These are phyloP conservation scores for Claviceps sp. DNA, from an alignment of 2,329 filamentous ascomycete species.

Conservation along the genomic window DNA sequence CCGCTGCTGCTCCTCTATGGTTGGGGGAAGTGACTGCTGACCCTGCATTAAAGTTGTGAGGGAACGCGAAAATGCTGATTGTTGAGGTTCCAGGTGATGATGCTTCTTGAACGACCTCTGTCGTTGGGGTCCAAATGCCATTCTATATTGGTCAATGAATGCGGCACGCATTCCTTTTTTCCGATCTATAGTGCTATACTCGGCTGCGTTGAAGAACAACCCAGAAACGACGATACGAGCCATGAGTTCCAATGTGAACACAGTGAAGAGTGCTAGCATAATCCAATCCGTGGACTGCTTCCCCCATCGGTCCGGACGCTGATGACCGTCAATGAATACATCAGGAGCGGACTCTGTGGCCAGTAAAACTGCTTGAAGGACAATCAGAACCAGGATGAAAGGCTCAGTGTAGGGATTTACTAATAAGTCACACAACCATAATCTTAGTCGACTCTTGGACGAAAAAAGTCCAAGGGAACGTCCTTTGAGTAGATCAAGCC, in stretches of 20 bases:
- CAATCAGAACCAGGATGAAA: constrained; percentile 71
- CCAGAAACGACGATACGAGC: constrained; percentile 86
- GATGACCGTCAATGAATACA: constrained; percentile 51
- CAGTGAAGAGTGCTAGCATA: constrained; percentile 67
- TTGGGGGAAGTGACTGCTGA: constrained; percentile 42
- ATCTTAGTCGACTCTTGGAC: constrained; percentile 60
- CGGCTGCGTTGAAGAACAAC: constrained; percentile 75
- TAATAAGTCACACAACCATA: constrained; percentile 66
- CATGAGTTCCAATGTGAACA: constrained; percentile 79
- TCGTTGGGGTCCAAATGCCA: constrained; percentile 70
- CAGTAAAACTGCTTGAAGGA: constrained; percentile 78
- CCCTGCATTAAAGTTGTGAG: constrained; percentile 69
- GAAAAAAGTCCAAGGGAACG: constrained; percentile 77
- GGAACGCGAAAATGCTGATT: constrained; percentile 58
- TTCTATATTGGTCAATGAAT: constrained; percentile 60
- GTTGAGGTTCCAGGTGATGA: constrained; percentile 31
- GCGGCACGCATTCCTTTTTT: constrained; percentile 61
- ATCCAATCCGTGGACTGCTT: constrained; percentile 60
- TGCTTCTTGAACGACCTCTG: constrained; percentile 50
- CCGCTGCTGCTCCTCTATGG: constrained; percentile 64
- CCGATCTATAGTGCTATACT: constrained; percentile 84
- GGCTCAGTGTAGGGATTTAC: constrained; percentile 82
- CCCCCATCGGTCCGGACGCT: constrained; percentile 53
- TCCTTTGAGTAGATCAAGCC: constrained; percentile 66
- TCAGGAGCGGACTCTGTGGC: constrained; percentile 67